A percentile compares a stretch with the other conserved stretches of the same genome.
Evolutionary conservation across 2,329 filamentous ascomycete genomes (phyloP).

Genomic region (Pestalotiopsis sp.): DNA sequence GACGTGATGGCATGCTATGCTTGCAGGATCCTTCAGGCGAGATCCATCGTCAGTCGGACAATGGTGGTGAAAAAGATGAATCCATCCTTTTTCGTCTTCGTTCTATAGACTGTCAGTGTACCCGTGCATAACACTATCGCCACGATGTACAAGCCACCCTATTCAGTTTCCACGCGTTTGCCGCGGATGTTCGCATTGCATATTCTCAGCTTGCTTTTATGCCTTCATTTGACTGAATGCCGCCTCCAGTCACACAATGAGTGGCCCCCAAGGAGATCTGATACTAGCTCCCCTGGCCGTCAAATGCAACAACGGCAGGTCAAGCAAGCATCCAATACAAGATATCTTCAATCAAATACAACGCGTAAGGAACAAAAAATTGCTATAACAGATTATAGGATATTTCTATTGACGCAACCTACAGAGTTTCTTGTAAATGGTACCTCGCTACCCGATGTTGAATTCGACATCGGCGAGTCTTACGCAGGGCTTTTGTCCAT

Average conservation of each 20-base stretch:
- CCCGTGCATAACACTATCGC: neutral
- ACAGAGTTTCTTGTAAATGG: constrained; percentile 64
- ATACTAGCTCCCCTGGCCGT: neutral
- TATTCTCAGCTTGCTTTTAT: neutral
- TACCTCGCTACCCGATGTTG: constrained; percentile 61
- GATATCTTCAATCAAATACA: neutral
- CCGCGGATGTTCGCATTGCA: neutral
- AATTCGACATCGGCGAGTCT: constrained; percentile 64
- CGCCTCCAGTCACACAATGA: neutral
- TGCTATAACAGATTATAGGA: neutral
- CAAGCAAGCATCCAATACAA: neutral
- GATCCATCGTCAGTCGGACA: neutral
- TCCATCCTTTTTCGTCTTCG: neutral
- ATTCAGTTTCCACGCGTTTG: neutral
- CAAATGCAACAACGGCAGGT: neutral
- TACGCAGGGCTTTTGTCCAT: constrained; percentile 61
- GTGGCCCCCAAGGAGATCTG: neutral
- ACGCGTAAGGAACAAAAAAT: neutral
- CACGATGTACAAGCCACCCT: neutral
- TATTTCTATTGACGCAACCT: neutral
- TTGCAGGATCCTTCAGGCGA: neutral
- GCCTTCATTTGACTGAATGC: neutral
- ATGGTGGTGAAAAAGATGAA: neutral
- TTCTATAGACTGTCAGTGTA: neutral
- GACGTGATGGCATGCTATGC: neutral